A percentile compares a stretch with the other conserved stretches of the same genome.
Conservation (phyloP, 2,329 filamentous ascomycete genomes). For the Gyromitra esculenta region DNA sequence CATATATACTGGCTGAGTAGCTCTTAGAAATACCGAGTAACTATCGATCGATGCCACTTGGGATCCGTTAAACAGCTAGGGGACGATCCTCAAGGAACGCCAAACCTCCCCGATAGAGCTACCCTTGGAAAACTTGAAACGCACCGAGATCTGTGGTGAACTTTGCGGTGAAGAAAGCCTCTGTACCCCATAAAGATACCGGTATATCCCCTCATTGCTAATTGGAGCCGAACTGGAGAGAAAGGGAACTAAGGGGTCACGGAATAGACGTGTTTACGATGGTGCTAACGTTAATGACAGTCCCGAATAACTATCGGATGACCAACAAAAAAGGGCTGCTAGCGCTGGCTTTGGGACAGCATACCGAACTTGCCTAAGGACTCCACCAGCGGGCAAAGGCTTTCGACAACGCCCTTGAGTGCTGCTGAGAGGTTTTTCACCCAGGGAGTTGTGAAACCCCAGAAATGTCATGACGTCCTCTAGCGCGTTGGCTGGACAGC, state of each 20-base stretch:
- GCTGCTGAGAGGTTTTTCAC: background rate
- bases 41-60: slow-evolving; percentile 18
- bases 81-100: background rate
- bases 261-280: slow-evolving; percentile 30
- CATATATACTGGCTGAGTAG: slow-evolving; percentile 38
- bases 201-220: background rate
- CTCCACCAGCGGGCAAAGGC: background rate
- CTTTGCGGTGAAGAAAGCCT: background rate
- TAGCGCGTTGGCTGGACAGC: background rate
- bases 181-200: slow-evolving; percentile 5
- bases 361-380: slow-evolving; percentile 7
- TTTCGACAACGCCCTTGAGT: background rate
- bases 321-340: slow-evolving; percentile 7
- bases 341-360: background rate
- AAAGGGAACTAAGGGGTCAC: background rate
- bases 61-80: background rate
- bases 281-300: background rate
- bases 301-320: background rate
- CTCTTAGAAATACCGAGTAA: slow-evolving; percentile 9
- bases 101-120: background rate
- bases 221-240: background rate
- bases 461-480: background rate
- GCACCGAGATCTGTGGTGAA: background rate
- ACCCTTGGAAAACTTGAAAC: background rate
- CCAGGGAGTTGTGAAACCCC: background rate